Base-by-base conservation (phyloP, 2,329 filamentous ascomycete species). In the Calonectria henricotiae region DNA sequence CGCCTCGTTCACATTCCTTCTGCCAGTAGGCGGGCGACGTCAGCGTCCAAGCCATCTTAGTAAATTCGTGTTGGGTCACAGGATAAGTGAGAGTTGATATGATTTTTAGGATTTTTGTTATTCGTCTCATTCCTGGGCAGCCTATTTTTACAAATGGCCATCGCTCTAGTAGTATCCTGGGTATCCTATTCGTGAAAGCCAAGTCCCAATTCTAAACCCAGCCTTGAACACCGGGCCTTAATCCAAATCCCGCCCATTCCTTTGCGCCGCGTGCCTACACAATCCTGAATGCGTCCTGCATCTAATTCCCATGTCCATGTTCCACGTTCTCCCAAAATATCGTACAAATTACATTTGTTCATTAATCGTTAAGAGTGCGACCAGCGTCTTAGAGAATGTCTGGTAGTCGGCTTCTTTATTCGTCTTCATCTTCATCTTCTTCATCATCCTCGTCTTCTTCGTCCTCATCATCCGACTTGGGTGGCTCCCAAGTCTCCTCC, bases 401-500 rank as follows among this genome's bases (percentile, higher is more conserved):
- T 63, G 13, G 41, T 35, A 25, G 39, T 43, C 32, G 17, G 39
- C 41, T 20, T 43, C 41, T 20, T 43, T 64, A 80, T 80, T 72
- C 78, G 17, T 85, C 81, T 37, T 81, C 78, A 3, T 85, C 84
- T 1, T 83, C 79, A 4, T 85, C 84, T 0, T 79, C 81, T 0
- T 85, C 82, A 2, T 85, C 82, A 2, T 86, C 85, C 0, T 87
- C 84, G 0, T 87, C 86, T 0, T 85, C 85, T 0, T 87, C 86
- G 0, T 86, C 86, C 17, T 89, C 90, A 2, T 89, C 89, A 23
- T 91, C 90, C 5, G 89, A 86, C 54, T 89, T 88, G 11, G 91
- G 92, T 20, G 87, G 93, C 80, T 90, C 92, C 93, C 88, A 96
- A 0, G 93, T 93, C 80, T 95, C 93, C 81, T 96, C 93, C 4